A percentile compares a stretch with the other conserved stretches of the same genome.
Evolutionary conservation across 768 basidiomycete genomes (phyloP).

Genomic region (Termitomyces sp.): DNA sequence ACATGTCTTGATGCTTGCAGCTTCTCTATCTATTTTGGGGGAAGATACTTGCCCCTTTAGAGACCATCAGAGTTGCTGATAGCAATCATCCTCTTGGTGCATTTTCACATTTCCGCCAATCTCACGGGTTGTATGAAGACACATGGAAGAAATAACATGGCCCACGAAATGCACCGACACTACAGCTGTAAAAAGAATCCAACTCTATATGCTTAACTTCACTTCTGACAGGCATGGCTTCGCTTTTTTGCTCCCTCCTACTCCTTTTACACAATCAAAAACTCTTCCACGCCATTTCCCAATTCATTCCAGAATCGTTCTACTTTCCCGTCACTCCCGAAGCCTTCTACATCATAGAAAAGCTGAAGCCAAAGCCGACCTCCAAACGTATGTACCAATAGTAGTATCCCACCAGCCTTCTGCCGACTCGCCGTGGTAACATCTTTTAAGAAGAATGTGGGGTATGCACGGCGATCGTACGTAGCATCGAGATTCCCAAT

Average conservation of each 20-base stretch:
- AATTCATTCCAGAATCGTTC: conserved; percentile 24
- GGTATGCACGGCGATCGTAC: conserved; percentile 47
- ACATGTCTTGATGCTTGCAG: no score
- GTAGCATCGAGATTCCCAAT: conserved; percentile 64
- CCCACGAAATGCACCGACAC: no score
- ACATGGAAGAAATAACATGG: no score
- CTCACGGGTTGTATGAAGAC: no score
- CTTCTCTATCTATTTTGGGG: no score
- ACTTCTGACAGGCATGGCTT: no score
- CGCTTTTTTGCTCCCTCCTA: not conserved
- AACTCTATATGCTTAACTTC: no score
- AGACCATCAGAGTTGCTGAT: no score
- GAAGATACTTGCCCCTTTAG: no score
- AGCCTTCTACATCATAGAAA: conserved; percentile 25
- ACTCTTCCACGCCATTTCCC: conserved; percentile 16
- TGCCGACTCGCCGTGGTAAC: conserved; percentile 64
- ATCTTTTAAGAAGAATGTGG: conserved; percentile 40
- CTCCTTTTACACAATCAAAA: not conserved
- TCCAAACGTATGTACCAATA: conserved; percentile 58
- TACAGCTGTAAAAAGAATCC: no score
- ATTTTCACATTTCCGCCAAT: no score
- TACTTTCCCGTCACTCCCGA: conserved; percentile 14
- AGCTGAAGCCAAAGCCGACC: conserved; percentile 49
- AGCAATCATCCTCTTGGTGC: no score
- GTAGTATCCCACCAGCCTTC: conserved; percentile 51